phyloP scores from a whole-genome alignment of 2,329 filamentous ascomycete genomes.

The Diaporthe helianthi region DNA sequence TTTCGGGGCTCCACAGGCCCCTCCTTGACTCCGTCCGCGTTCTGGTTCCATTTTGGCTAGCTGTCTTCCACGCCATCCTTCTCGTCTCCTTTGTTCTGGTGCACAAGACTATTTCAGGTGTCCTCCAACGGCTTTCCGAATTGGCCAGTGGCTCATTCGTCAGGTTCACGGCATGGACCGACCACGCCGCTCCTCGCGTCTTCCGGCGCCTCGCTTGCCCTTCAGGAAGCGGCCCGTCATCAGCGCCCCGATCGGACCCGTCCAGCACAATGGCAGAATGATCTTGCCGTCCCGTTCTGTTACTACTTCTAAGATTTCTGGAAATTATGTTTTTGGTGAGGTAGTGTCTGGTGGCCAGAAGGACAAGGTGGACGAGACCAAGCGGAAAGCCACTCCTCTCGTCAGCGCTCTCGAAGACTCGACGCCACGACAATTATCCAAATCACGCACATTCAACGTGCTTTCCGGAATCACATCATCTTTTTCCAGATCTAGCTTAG shows the following conservation, averaged over 20 bases:
- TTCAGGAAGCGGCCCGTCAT: slow-evolving; percentile 31
- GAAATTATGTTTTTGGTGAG: neutral
- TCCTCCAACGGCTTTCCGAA: neutral
- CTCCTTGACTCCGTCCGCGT: slow-evolving; percentile 23
- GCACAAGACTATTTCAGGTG: neutral
- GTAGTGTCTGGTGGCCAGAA: neutral
- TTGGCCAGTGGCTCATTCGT: neutral
- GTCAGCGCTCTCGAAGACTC: slow-evolving; percentile 5
- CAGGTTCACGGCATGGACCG: slow-evolving; percentile 23
- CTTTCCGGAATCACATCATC: slow-evolving; percentile 30
- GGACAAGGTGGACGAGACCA: neutral
- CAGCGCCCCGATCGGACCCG: slow-evolving; percentile 31
- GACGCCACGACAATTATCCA: slow-evolving; percentile 19
- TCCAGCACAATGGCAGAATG: slow-evolving; percentile 20
- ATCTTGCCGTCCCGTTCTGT: neutral
- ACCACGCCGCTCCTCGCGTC: slow-evolving; percentile 28
- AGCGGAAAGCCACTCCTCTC: neutral
- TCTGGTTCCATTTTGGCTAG: slow-evolving; percentile 27
- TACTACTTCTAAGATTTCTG: neutral
- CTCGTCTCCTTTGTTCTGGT: slow-evolving; percentile 16
- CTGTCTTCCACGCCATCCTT: slow-evolving; percentile 22
- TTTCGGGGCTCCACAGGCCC: slow-evolving; percentile 27
- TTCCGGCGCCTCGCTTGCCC: slow-evolving; percentile 30
- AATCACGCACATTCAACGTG: slow-evolving; percentile 30
- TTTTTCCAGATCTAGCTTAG: slow-evolving; percentile 31